A percentile compares a stretch with the other conserved stretches of the same genome.
Conservation (phyloP, 139 green algal species). For the Chlorokybus atmophyticus region DNA sequence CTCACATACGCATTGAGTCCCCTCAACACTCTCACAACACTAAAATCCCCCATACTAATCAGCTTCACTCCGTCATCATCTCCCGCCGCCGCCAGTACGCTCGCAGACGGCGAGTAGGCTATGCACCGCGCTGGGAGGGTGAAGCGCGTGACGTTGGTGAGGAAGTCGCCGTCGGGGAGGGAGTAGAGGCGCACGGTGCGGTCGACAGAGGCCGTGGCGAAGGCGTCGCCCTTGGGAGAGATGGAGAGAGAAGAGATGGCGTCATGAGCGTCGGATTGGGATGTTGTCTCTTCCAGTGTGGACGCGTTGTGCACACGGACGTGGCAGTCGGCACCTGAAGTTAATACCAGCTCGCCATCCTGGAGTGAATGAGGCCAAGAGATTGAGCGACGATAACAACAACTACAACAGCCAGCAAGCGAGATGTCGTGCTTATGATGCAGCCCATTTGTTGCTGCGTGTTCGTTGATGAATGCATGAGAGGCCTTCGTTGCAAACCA, state of each 20-base stretch:
- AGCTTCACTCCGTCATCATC: conserved; percentile 69
- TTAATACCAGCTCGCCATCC: conserved; percentile 13
- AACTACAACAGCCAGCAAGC: too few relatives aligned
- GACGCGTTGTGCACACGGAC: conserved; percentile 8
- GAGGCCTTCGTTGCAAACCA: too few relatives aligned
- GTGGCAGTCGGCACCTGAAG: conserved; percentile 6
- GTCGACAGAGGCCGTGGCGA: conserved; percentile 35
- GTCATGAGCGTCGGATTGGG: conserved; percentile 2
- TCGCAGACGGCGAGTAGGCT: conserved; percentile 45
- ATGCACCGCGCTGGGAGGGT: conserved; percentile 47
- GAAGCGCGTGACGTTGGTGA: conserved; percentile 50
- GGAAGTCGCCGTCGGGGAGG: conserved; percentile 15
- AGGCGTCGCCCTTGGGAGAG: conserved; percentile 15
- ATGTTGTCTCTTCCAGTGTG: not conserved
- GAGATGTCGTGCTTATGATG: too few relatives aligned
- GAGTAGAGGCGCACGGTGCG: conserved; percentile 38
- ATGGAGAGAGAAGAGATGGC: conserved; percentile 14
- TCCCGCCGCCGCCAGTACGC: conserved; percentile 48
- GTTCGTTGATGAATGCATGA: too few relatives aligned
- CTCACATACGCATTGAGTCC: conserved; percentile 28
- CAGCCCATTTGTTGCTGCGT: too few relatives aligned
- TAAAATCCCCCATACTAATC: conserved; percentile 39
- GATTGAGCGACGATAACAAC: too few relatives aligned
- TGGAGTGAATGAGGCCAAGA: too few relatives aligned
- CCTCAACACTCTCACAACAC: conserved; percentile 38